A percentile compares a stretch with the other conserved stretches of the same genome.
These are phyloP conservation scores for Incumbomyces lentus DNA, from an alignment of 2,329 filamentous ascomycete genomes.

Conservation along the genomic window DNA sequence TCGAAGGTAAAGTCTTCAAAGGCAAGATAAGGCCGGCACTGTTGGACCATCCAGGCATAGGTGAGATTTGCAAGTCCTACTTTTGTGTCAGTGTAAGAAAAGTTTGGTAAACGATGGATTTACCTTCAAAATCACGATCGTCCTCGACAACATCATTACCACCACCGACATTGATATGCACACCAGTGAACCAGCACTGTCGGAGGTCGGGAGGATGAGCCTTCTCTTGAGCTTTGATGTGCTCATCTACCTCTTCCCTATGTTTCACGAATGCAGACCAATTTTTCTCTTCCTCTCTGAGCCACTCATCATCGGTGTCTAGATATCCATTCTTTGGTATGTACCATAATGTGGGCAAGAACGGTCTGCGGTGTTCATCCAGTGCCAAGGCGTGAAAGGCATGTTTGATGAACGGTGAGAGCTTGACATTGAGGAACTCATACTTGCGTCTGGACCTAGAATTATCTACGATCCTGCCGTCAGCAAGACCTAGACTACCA, in stretches of 20 bases:
- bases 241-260: neutral
- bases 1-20: neutral
- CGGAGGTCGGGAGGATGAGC: constrained; percentile 26
- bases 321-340: too few relatives aligned
- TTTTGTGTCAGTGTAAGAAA: neutral
- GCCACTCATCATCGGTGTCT: constrained; percentile 27
- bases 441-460: neutral
- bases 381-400: constrained; percentile 31
- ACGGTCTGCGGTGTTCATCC: constrained; percentile 33
- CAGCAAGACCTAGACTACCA: constrained; percentile 21
- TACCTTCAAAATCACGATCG: constrained; percentile 18
- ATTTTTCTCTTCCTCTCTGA: neutral
- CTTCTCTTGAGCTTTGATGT: neutral
- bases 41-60: constrained; percentile 5
- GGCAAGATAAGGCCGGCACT: neutral
- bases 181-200: constrained; percentile 48
- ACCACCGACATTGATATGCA: constrained; percentile 44
- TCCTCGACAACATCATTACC: constrained; percentile 26
- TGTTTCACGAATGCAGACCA: neutral
- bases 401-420: constrained; percentile 22
- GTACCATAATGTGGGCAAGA: constrained; percentile 35
- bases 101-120: neutral
- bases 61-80: constrained; percentile 1
- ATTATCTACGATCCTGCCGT: neutral
- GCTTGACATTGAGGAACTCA: constrained; percentile 1